Conservation (phyloP, 192 early-diverging fungal species). For the Spinellus fusiger region DNA sequence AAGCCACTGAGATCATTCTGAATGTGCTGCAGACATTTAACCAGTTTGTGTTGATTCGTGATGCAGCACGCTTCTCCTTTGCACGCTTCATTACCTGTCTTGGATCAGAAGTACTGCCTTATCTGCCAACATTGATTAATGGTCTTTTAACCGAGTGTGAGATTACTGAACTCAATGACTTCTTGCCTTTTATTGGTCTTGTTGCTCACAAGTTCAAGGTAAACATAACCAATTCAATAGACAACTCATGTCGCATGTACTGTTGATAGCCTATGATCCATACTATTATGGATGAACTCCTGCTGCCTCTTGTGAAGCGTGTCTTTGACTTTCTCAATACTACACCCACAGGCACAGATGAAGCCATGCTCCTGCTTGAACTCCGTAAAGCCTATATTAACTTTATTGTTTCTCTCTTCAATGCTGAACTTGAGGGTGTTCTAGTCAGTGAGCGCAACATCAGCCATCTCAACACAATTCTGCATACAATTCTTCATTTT, state of each 20-base stretch:
- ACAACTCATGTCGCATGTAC: neutral
- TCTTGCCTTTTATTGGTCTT: constrained; percentile 78
- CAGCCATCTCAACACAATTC: constrained; percentile 49
- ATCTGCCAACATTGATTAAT: constrained; percentile 70
- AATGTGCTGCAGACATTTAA: constrained; percentile 60
- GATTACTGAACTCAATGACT: constrained; percentile 75
- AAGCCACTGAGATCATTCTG: constrained; percentile 72
- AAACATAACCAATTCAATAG: constrained; percentile 20
- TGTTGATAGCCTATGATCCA: constrained; percentile 49
- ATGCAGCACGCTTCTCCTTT: constrained; percentile 70
- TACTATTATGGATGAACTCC: constrained; percentile 65
- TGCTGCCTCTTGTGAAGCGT: constrained; percentile 74
- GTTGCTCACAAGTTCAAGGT: constrained; percentile 92
- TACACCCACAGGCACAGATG: constrained; percentile 82
- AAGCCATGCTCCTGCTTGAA: constrained; percentile 66
- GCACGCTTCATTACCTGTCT: constrained; percentile 84
- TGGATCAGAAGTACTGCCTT: constrained; percentile 76
- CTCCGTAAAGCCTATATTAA: constrained; percentile 78
- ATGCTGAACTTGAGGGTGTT: constrained; percentile 68
- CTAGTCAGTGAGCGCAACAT: constrained; percentile 68
- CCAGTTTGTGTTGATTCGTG: constrained; percentile 58
- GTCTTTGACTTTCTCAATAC: constrained; percentile 84
- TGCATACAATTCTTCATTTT: constrained; percentile 64
- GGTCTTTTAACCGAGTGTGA: constrained; percentile 70
- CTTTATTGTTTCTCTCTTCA: constrained; percentile 76